phyloP scores from a whole-genome alignment of 2,329 filamentous ascomycete genomes.

The Hypoxylon sp. region DNA sequence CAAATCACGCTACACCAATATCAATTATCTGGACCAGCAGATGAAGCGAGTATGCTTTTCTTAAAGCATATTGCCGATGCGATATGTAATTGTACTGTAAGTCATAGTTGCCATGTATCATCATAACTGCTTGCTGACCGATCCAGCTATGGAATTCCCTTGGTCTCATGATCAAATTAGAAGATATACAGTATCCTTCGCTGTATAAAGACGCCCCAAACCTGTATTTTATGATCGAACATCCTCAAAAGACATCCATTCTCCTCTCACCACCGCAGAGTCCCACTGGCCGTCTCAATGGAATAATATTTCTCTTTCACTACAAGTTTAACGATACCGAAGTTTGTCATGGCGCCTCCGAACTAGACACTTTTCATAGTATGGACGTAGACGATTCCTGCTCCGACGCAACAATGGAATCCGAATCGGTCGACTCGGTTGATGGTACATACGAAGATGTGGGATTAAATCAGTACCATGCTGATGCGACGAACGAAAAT shows the following conservation, averaged over 20 bases:
- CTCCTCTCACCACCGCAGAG: slow-evolving; percentile 44
- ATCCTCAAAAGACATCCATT: slow-evolving; percentile 43
- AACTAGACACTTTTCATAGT: too few relatives aligned
- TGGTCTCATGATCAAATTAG: slow-evolving; percentile 38
- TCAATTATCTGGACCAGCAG: slow-evolving; percentile 7
- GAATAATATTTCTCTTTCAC: slow-evolving; percentile 40
- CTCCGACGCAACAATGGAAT: neutral
- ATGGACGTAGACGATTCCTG: neutral
- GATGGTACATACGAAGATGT: neutral
- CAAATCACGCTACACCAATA: slow-evolving; percentile 36
- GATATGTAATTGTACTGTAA: slow-evolving; percentile 40
- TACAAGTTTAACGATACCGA: slow-evolving; percentile 20
- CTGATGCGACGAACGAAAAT: too few relatives aligned
- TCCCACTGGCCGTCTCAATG: slow-evolving; percentile 42
- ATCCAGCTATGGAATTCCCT: slow-evolving; percentile 43
- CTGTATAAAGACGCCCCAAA: slow-evolving; percentile 39
- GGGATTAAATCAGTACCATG: too few relatives aligned
- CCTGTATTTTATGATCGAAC: slow-evolving; percentile 45
- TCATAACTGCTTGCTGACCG: slow-evolving; percentile 20
- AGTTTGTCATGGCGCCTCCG: neutral
- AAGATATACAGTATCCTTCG: slow-evolving; percentile 38
- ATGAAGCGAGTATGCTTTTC: slow-evolving; percentile 28
- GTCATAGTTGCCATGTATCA: slow-evolving; percentile 4
- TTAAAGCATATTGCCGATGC: slow-evolving; percentile 39
- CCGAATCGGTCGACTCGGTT: too few relatives aligned